phyloP scores from a whole-genome alignment of 2,329 filamentous ascomycete species.

The Nigrograna mackinnonii region DNA sequence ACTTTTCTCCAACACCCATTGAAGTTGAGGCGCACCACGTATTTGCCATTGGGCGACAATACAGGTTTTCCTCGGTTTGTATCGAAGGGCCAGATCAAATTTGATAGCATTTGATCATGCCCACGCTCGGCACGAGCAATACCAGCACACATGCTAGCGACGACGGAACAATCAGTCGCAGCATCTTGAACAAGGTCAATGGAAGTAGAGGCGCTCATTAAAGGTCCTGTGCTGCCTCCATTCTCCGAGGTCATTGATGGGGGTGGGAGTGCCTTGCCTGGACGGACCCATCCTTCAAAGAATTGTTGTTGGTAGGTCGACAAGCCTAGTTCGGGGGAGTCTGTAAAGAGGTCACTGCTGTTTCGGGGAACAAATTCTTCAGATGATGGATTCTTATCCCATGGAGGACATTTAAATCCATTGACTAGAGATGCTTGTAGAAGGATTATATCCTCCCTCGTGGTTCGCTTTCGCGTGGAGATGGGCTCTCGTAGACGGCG shows the following conservation, averaged over 20 bases:
- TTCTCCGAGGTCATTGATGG: conserved; percentile 38
- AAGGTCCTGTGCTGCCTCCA: conserved; percentile 40
- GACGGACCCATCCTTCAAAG: conserved; percentile 84
- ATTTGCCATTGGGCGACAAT: conserved; percentile 81
- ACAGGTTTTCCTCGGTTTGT: conserved; percentile 56
- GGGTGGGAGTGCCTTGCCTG: conserved; percentile 65
- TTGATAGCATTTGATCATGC: conserved; percentile 70
- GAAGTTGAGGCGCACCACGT: conserved; percentile 90
- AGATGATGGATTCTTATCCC: conserved; percentile 66
- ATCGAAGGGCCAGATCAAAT: conserved; percentile 77
- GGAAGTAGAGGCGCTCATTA: conserved; percentile 61
- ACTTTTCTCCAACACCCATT: conserved; percentile 91
- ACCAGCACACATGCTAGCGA: conserved; percentile 88
- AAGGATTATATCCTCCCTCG: conserved; percentile 75
- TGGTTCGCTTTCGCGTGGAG: conserved; percentile 65
- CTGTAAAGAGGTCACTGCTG: conserved; percentile 58
- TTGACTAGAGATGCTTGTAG: conserved; percentile 79
- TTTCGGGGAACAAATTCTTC: conserved; percentile 63
- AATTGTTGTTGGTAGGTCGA: conserved; percentile 74
- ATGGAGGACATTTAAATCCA: conserved; percentile 82
- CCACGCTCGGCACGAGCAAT: conserved; percentile 71
- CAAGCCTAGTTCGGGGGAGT: conserved; percentile 69
- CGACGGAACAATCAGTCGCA: conserved; percentile 94
- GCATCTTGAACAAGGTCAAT: conserved; percentile 93
- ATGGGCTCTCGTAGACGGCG: conserved; percentile 49